Conservation (phyloP, 2,329 filamentous ascomycete genomes). For the Erysiphe pulchra region DNA sequence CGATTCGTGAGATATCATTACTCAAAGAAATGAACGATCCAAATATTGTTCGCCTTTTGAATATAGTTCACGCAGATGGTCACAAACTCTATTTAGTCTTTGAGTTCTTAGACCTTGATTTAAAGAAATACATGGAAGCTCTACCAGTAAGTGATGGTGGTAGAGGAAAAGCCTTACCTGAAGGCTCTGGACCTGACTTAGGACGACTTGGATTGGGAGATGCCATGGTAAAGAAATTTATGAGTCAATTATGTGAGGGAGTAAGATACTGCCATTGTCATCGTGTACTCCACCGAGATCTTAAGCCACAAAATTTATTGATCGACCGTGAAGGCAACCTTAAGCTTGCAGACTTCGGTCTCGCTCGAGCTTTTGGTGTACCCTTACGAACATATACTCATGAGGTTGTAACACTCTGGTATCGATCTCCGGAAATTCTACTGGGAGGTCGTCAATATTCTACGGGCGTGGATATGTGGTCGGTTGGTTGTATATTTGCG, state of each 20-base stretch:
- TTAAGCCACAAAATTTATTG: conserved; percentile 77
- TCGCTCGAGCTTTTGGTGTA: conserved; percentile 75
- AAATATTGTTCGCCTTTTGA: conserved; percentile 67
- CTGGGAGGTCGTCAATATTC: conserved; percentile 80
- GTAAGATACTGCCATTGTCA: conserved; percentile 76
- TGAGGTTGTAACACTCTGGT: conserved; percentile 88
- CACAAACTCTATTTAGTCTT: conserved; percentile 88
- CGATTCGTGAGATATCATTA: conserved; percentile 80
- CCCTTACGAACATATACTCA: conserved; percentile 80
- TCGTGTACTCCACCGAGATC: conserved; percentile 62
- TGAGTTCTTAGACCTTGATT: conserved; percentile 71
- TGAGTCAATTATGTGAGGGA: conserved; percentile 65
- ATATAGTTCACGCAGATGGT: conserved; percentile 84
- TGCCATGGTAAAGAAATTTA: conserved; percentile 76
- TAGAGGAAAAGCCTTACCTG: conserved; percentile 61
- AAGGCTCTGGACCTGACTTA: conserved; percentile 39
- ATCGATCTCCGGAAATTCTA: conserved; percentile 71
- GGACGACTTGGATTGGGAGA: conserved; percentile 47
- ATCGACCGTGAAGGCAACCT: conserved; percentile 72
- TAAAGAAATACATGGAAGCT: conserved; percentile 93
- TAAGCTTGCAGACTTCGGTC: conserved; percentile 74
- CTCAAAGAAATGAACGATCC: conserved; percentile 87
- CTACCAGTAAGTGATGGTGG: conserved; percentile 65
- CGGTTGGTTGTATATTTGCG: conserved; percentile 77
- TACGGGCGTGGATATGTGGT: conserved; percentile 92